Evolutionary conservation across 129 eudicot genomes (phyloP).

Genomic region (Centella asiatica): DNA sequence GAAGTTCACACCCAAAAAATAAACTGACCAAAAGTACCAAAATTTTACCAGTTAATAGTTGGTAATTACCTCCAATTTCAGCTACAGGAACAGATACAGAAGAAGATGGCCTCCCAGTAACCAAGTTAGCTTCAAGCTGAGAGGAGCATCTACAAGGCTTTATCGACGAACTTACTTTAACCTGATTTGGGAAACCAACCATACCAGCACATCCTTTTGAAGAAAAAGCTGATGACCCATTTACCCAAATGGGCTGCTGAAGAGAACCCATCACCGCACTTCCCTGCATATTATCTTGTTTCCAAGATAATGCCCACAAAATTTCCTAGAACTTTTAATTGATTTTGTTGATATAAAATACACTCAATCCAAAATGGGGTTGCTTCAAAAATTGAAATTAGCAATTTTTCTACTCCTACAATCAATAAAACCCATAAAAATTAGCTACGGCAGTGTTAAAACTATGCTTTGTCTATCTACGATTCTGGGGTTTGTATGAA

Average conservation of each 20-base stretch:
- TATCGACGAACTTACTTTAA: constrained; percentile 35
- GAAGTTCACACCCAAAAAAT: background rate
- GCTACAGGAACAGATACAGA: constrained; percentile 40
- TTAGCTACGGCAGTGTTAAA: too few species aligned
- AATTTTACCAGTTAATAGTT: background rate
- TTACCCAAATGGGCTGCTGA: constrained; percentile 52
- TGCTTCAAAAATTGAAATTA: too few species aligned
- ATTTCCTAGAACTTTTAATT: background rate
- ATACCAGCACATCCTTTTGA: constrained; percentile 29
- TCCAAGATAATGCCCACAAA: background rate
- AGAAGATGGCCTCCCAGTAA: constrained; percentile 49
- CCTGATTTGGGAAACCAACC: constrained; percentile 19
- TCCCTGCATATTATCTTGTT: constrained; percentile 50
- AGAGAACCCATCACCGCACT: constrained; percentile 47
- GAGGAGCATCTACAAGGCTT: constrained; percentile 40
- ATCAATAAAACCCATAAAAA: too few species aligned
- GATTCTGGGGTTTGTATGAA: too few species aligned
- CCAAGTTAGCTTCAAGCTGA: constrained; percentile 43
- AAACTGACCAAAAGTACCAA: background rate
- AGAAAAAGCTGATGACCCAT: constrained; percentile 32
- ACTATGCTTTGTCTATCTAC: too few species aligned
- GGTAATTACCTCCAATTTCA: constrained; percentile 43
- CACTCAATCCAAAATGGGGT: too few species aligned
- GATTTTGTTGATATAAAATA: background rate
- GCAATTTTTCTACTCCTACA: too few species aligned